phyloP scores from a whole-genome alignment of 2,329 filamentous ascomycete species.

The Colletotrichum sidae region DNA sequence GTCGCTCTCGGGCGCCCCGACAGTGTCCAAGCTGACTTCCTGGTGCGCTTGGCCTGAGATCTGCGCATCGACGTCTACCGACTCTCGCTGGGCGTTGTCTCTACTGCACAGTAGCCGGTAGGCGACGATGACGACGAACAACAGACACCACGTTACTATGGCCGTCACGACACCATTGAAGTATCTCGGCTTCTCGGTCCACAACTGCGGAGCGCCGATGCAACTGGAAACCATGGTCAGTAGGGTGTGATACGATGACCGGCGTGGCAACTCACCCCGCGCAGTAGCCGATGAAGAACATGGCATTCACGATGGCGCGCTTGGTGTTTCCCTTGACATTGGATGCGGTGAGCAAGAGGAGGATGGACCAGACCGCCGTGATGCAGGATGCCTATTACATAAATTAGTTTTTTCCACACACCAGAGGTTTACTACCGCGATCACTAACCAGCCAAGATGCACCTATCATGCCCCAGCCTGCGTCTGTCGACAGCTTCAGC shows the following conservation, averaged over 20 bases:
- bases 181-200: constrained; percentile 57
- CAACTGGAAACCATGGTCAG: constrained; percentile 47
- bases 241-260: too few relatives aligned
- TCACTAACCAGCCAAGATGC: constrained; percentile 56
- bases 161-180: constrained; percentile 58
- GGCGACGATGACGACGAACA: constrained; percentile 47
- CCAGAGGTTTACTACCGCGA: too few relatives aligned
- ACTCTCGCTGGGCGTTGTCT: constrained; percentile 49
- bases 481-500: constrained; percentile 51
- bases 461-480: constrained; percentile 60
- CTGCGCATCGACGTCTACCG: neutral
- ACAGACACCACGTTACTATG: constrained; percentile 56
- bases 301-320: constrained; percentile 56
- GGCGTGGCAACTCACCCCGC: constrained; percentile 29
- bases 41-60: neutral
- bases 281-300: constrained; percentile 64
- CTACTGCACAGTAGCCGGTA: constrained; percentile 50
- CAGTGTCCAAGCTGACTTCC: constrained; percentile 40
- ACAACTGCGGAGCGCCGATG: constrained; percentile 59
- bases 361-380: constrained; percentile 53
- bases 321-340: constrained; percentile 66
- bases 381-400: constrained; percentile 53
- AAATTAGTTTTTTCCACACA: too few relatives aligned
- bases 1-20: constrained; percentile 43
- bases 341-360: constrained; percentile 57